Evolutionary conservation across 805 yeast genomes (phyloP).

Genomic region (Metschnikowia santaceciliae): DNA sequence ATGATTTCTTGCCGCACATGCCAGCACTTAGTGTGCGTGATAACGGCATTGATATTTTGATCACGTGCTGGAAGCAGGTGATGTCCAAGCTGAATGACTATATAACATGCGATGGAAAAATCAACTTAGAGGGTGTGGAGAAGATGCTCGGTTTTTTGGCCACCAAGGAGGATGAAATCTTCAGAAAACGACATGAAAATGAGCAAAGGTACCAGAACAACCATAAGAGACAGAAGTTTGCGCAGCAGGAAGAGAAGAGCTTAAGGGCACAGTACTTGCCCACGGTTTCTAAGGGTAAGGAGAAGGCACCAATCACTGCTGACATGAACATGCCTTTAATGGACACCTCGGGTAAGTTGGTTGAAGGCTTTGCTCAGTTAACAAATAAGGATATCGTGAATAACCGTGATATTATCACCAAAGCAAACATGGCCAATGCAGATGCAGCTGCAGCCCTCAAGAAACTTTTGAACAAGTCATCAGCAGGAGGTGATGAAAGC

Average conservation of each 20-base stretch:
- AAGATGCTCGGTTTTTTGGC: conserved; percentile 61
- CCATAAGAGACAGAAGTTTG: conserved; percentile 52
- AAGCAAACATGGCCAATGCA: conserved; percentile 68
- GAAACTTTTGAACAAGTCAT: conserved; percentile 27
- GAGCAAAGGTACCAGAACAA: conserved; percentile 69
- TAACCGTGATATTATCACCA: conserved; percentile 55
- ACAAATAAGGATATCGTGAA: conserved; percentile 68
- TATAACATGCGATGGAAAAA: conserved; percentile 84
- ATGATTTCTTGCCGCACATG: conserved; percentile 94
- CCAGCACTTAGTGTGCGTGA: conserved; percentile 95
- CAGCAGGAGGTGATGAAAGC: conserved; percentile 26
- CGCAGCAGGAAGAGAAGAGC: conserved; percentile 43
- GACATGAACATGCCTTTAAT: conserved; percentile 71
- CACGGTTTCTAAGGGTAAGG: conserved; percentile 68
- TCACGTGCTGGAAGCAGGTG: conserved; percentile 75
- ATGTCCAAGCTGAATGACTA: conserved; percentile 68
- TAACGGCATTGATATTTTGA: conserved; percentile 80
- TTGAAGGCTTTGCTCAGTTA: conserved; percentile 60
- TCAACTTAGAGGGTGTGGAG: conserved; percentile 76
- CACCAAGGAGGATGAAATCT: conserved; percentile 71
- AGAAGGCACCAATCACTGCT: conserved; percentile 69
- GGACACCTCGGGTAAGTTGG: conserved; percentile 69
- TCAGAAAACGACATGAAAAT: conserved; percentile 61
- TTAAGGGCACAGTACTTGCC: conserved; percentile 42
- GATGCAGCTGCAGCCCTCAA: conserved; percentile 62